phyloP scores from a whole-genome alignment of 139 green algal genomes.

The Coccomyxa sp. region DNA sequence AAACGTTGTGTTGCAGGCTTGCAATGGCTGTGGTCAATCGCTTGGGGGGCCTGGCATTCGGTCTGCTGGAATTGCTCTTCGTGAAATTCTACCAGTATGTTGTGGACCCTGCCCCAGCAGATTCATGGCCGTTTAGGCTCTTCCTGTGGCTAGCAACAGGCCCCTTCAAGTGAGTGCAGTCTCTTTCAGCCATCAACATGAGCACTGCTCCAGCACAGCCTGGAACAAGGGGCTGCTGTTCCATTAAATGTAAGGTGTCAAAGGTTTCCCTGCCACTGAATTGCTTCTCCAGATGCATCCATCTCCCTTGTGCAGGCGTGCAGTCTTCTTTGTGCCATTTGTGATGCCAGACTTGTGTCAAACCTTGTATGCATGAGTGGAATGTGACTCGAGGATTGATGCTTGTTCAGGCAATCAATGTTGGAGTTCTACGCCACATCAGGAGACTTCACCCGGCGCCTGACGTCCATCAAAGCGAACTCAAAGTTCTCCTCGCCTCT shows the following conservation, averaged over 20 bases:
- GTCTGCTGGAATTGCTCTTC: conserved; percentile 53
- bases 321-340: too few species aligned
- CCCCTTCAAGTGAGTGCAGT: conserved; percentile 35
- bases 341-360: too few species aligned
- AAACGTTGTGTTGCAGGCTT: conserved; percentile 10
- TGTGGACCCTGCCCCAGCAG: conserved; percentile 68
- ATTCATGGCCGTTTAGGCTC: conserved; percentile 38
- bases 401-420: conserved; percentile 26
- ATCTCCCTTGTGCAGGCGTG: too few species aligned
- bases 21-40: conserved; percentile 38
- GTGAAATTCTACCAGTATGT: conserved; percentile 78
- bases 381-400: too few species aligned
- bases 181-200: too few species aligned
- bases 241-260: too few species aligned
- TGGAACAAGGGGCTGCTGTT: too few species aligned
- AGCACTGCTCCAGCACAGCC: too few species aligned
- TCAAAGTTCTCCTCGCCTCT: conserved; percentile 71
- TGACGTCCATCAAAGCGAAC: conserved; percentile 77
- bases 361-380: too few species aligned
- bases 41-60: conserved; percentile 53
- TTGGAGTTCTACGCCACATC: conserved; percentile 74
- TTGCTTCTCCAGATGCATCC: too few species aligned
- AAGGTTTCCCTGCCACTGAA: too few species aligned
- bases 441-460: conserved; percentile 85
- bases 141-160: conserved; percentile 57